Base-by-base conservation (phyloP, 83 land plant genomes). In the Isoetes engelmannii region DNA sequence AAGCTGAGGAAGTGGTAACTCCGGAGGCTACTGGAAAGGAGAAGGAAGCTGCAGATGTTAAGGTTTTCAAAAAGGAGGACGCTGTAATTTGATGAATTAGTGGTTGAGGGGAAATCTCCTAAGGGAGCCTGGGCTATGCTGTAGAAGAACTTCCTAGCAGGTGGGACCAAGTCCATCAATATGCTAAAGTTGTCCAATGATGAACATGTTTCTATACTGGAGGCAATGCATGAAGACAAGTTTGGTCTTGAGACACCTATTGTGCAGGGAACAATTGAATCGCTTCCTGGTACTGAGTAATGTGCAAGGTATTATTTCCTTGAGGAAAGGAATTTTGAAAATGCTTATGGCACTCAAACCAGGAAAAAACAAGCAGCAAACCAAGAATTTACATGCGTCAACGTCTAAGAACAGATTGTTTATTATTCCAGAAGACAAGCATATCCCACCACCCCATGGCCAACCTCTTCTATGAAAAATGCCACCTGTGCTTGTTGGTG, bases 191-290 rank as follows among this genome's bases (percentile, higher is more conserved):
- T 28, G 2, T 28, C 37, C 50, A 51, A 46, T n/a, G 45, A 57
- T 13, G 51, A 53, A 18, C 48, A 49, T 55, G 54, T 7, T 71
- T 20, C 61, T 44, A 58, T 93, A 15, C 21, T 15, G 15, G 80
- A 81, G 49, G 87, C 92, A 92, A 68, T 93, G 47, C 77, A 75
- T 45, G 75, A 81, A 54, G 92, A 90, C 65, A 85, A 90, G 48
- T 93, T 90, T 86, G 98, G 92, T 45, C 74, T 93, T 49, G 88
- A 93, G 64, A 37, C 76, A 61, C 89, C 82, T 15, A 86, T 85
- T 79, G 86, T 85, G 48, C 95, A 84, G 62, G 88, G 88, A 69
- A 71, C 87, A 5, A 59, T 90, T 4, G 89, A 82, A 65, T 71
- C 69, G 45, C 82, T 87, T 59, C 83, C 85, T 76, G 83, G 82